Base-by-base conservation (phyloP, 257 asterid species). In the Gentiana straminea region DNA sequence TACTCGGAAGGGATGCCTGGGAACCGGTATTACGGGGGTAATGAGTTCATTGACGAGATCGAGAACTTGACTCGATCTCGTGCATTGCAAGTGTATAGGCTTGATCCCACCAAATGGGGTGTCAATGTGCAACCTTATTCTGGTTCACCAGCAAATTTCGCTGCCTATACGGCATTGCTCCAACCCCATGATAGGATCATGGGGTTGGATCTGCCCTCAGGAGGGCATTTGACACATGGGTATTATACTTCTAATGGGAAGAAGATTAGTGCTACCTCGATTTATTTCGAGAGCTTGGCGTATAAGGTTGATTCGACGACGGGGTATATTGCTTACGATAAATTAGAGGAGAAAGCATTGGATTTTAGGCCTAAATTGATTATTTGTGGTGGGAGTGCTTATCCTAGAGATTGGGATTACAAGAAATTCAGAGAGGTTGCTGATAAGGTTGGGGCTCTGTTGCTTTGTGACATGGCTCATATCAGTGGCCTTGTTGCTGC, bases 1-100 rank as follows among this genome's bases (percentile, higher is more conserved):
- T 75, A 75, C 64, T 75, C 81, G 13, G 81, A 75, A 57, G 81
- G 81, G 11, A 75, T 75, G 72, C 81, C 81, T 2, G 81, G 81
- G 0, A 75, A 71, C 65, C 72, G 82, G 2, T 77, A 77, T 49
- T 77, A 77, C 54, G 82, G 82, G 0, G 82, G 79, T 8, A 77
- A 77, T 44, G 82, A 76, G 15, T 69, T 37, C 61, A 76, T 76
- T 2, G 82, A 76, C 59, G 38, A 66, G 54, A 76, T 76, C 62
- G 82, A 76, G 62, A 76, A 76, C 62, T 53, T 76, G 3, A 73
- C 79, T 13, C 63, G 77, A 33, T 61, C 69, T 7, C 72, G 82
- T 4, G 82, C 82, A 2, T 58, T 73, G 39, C 62, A 73, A n/a
- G 82, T 74, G 3, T 77, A 70, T 49, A 67, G 73, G 46, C 68